Evolutionary conservation across 2,329 filamentous ascomycete species (phyloP), one percentile per base, ranked within the genome.

Genomic region (Fusarium odoratissimum): DNA sequence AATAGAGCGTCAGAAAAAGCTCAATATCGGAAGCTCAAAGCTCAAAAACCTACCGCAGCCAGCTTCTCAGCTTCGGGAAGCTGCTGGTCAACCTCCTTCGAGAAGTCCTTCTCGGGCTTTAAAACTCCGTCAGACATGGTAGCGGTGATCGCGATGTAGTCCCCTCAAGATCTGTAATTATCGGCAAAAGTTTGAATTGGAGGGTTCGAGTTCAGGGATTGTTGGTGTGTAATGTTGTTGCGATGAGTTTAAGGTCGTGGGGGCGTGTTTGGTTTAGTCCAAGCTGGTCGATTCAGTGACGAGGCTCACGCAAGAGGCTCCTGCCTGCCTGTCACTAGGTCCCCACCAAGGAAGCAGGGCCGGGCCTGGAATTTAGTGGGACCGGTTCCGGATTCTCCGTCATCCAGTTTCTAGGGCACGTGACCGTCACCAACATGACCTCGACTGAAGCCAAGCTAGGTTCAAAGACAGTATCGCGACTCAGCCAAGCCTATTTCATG

Each of bases 101-200:
- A 92, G 90, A 93, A 98, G 91, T 99, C 96, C 92, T 97, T 98
- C 88, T 99, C 96, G 80, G 95, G 94, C 90, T 97, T 97, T 83
- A 96, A 84, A 80, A 89, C 84, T 84, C 91, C 91, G 84, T 95
- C 93, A 79, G 95, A 93, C 95, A 97, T 97, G 81, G 61, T 81
- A 76, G 54, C 40, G 67, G 46, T 59, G 38, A 42, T 46, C 37
- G 44, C 40, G 52, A 51, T 49, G 38, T 71, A 48, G 60, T 56
- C 68, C 66, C 28, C 58, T 62, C 44, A 35, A 46, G 25, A 59
- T 48, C 13, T 33, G 52, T 45, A 17, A 37, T 30, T 37, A 16
- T 46, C 23, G 37, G 19, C 25, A 37, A 16, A 51, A 12, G 30
- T 23, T n/a, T 41, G 41, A 40, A 52, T 41, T 42, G 52, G 48